A percentile compares a stretch with the other conserved stretches of the same genome.
phyloP scores from a whole-genome alignment of 2,329 filamentous ascomycete genomes.

The Xylariaceae sp. region DNA sequence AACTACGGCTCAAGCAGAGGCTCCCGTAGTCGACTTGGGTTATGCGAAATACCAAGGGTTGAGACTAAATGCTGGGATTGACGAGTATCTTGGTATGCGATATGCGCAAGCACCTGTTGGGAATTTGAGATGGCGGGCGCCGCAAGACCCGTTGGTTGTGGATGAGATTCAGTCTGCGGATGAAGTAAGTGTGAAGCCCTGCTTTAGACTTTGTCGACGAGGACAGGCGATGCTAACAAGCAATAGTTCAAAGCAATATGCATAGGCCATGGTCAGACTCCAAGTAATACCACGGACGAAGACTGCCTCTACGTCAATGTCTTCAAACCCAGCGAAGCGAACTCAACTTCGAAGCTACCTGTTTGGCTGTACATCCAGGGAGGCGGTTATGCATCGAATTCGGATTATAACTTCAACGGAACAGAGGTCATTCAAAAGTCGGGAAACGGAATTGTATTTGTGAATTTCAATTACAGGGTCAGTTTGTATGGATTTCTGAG shows the following conservation, averaged over 20 bases:
- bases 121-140: neutral
- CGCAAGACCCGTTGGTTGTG: neutral
- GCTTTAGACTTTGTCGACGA: too few species aligned
- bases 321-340: slow-evolving; percentile 39
- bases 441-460: slow-evolving; percentile 46
- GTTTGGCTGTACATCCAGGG: slow-evolving; percentile 52
- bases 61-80: neutral
- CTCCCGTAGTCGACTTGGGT: neutral
- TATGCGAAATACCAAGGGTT: neutral
- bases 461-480: slow-evolving; percentile 62
- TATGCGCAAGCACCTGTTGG: neutral
- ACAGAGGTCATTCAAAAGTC: slow-evolving; percentile 43
- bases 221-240: too few species aligned
- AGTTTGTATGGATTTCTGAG: slow-evolving; percentile 61
- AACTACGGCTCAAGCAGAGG: too few species aligned
- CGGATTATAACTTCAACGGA: slow-evolving; percentile 52
- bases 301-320: slow-evolving; percentile 46
- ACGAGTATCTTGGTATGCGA: neutral
- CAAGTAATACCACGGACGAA: slow-evolving; percentile 25
- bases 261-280: neutral
- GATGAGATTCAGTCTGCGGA: too few species aligned
- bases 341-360: slow-evolving; percentile 40
- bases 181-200: too few species aligned
- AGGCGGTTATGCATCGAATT: slow-evolving; percentile 38
- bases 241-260: neutral